Base-by-base conservation (phyloP, 176 grass and related monocot species). In the Luzula sylvatica region DNA sequence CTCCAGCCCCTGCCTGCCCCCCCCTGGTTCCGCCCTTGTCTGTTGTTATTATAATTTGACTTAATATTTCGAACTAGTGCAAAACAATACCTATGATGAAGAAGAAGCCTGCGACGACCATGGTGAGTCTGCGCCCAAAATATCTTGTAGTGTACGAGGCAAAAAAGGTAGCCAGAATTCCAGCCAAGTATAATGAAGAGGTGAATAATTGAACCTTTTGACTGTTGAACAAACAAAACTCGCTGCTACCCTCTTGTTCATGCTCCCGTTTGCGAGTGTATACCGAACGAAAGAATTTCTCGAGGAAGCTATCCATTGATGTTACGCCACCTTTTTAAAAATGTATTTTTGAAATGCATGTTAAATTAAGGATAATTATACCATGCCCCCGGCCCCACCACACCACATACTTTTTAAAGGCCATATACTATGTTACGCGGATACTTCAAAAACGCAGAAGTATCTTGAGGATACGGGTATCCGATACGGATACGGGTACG, bases 141-240 rank as follows among this genome's bases (percentile, higher is more conserved):
- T 4, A 16, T 3, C 46, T 63, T 47, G 55, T 69, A 0, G 50
- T 19, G 9, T 27, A 47, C 1, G 73, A 77, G 7, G 65, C 65
- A 9, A 63, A 32, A 5, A 77, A 77, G 35, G 55, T 77, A 13
- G 73, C 20, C 2, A 64, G 11, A 40, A 77, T 55, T 12, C 46
- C 73, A 13, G 73, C 73, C 17, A 77, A 56, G 26, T 77, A 77
- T 17, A 77, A 65, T 3, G 65, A 70, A 1, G 73, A 77, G 8
- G 56, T 69, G 56, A 77, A 77, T n/a, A 70, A 27, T 40, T 77
- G 73, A 5, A 77, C 47, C 26, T 26, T 47, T 11, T 70, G 65
- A 9, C 48, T 77, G 48, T 77, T 26, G 8, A 69, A 78, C 58
- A 70, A 63, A 38, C 74, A 78, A 66, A 70, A 78, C 50, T 78